Evolutionary conservation across 2,329 filamentous ascomycete species (phyloP).

Genomic region (Xenosphaeropsis pyriputrescens): DNA sequence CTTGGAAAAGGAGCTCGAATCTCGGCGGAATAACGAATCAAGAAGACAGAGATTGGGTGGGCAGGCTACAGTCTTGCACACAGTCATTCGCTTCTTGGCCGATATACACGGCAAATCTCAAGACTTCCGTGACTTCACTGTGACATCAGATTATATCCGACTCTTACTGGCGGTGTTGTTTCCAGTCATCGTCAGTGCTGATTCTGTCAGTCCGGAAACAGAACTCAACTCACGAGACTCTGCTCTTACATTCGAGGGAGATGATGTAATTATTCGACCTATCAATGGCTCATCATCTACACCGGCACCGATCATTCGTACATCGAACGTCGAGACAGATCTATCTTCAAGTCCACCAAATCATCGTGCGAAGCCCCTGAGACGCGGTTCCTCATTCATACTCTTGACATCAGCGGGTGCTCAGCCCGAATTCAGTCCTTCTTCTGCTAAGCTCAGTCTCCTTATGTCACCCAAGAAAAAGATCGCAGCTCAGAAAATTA

Average conservation of each 20-base stretch:
- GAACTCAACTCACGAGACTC: conserved; percentile 79
- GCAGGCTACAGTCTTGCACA: conserved; percentile 55
- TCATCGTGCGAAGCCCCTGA: conserved; percentile 45
- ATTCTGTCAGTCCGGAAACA: conserved; percentile 67
- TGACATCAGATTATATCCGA: conserved; percentile 68
- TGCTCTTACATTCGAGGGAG: conserved; percentile 69
- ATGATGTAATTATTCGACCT: conserved; percentile 64
- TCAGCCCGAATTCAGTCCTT: conserved; percentile 30
- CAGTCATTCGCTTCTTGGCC: conserved; percentile 64
- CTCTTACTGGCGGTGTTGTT: conserved; percentile 70
- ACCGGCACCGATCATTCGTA: conserved; percentile 58
- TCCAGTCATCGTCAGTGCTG: conserved; percentile 75
- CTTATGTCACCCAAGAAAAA: conserved; percentile 44
- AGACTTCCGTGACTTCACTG: conserved; percentile 70
- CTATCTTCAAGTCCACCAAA: conserved; percentile 25
- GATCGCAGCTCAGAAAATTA: conserved; percentile 33
- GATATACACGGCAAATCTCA: conserved; percentile 64
- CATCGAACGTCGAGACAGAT: conserved; percentile 41
- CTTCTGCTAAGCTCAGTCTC: conserved; percentile 46
- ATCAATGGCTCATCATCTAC: conserved; percentile 37
- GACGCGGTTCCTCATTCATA: conserved; percentile 81
- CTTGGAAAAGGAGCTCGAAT: conserved; percentile 42
- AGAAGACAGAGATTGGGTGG: conserved; percentile 23
- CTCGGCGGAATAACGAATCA: conserved; percentile 26
- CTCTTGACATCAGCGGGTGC: conserved; percentile 61